Evolutionary conservation across 768 basidiomycete species (phyloP).

Genomic region (Clathrus columnatus): DNA sequence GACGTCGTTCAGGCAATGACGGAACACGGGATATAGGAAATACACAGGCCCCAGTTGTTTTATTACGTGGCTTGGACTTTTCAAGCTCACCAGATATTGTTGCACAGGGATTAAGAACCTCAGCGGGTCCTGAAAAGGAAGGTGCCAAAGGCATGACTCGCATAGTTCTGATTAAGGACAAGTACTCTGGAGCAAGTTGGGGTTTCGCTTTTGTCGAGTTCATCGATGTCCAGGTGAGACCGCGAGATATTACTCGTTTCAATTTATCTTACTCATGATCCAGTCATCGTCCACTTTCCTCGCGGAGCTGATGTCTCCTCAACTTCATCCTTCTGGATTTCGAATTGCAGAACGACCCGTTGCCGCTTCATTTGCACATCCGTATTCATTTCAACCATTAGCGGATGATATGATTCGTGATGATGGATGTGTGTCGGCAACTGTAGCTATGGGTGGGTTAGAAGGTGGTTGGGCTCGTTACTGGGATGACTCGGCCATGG

Average conservation of each 20-base stretch:
- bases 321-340: conserved; percentile 88
- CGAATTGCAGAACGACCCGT: conserved; percentile 83
- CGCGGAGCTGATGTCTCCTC: conserved; percentile 78
- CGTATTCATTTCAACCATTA: conserved; percentile 80
- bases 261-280: conserved; percentile 2
- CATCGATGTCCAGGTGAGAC: conserved; percentile 69
- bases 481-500: conserved; percentile 83
- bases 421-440: conserved; percentile 65
- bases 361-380: conserved; percentile 88
- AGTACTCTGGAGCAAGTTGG: conserved; percentile 78
- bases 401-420: conserved; percentile 67
- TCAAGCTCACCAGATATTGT: conserved; percentile 85
- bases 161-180: conserved; percentile 85
- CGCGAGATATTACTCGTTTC: too few species aligned
- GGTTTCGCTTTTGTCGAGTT: conserved; percentile 95
- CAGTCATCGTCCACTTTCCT: conserved; percentile 79
- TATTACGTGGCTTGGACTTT: conserved; percentile 87
- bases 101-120: conserved; percentile 70
- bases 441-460: conserved; percentile 57
- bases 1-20: conserved; percentile 66
- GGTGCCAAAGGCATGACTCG: conserved; percentile 83
- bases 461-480: conserved; percentile 76
- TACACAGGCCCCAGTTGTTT: conserved; percentile 67
- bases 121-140: conserved; percentile 67
- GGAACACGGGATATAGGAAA: conserved; percentile 95